These are phyloP conservation scores for Mariannaea elegans DNA, from an alignment of 2,329 filamentous ascomycete genomes.

Conservation along the genomic window DNA sequence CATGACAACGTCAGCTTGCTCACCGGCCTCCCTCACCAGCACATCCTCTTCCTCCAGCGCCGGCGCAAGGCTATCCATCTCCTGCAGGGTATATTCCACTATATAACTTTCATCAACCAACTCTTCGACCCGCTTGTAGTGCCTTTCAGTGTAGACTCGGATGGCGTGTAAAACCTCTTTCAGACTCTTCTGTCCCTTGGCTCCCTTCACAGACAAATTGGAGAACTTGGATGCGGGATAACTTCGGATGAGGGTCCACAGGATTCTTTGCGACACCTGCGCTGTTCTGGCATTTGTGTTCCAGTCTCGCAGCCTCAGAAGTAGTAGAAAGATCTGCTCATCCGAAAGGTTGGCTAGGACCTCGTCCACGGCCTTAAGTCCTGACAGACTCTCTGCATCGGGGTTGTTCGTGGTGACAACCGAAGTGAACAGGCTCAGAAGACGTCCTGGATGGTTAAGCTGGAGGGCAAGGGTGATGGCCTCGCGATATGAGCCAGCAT, in stretches of 20 bases:
- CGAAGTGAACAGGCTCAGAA: constrained; percentile 84
- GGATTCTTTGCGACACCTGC: constrained; percentile 83
- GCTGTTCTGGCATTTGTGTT: constrained; percentile 94
- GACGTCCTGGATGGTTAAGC: constrained; percentile 90
- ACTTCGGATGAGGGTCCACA: constrained; percentile 80
- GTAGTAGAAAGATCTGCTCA: constrained; percentile 84
- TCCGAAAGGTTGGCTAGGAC: constrained; percentile 82
- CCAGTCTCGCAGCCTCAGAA: constrained; percentile 90
- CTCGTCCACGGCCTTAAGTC: constrained; percentile 78
- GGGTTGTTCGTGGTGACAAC: constrained; percentile 72
- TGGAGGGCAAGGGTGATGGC: constrained; percentile 92
- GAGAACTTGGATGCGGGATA: constrained; percentile 84
- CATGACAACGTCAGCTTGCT: constrained; percentile 55
- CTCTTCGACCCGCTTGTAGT: constrained; percentile 90
- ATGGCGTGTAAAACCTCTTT: constrained; percentile 90
- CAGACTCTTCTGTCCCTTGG: constrained; percentile 69
- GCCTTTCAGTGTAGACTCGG: constrained; percentile 88
- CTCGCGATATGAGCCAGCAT: constrained; percentile 86
- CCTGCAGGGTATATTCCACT: constrained; percentile 88
- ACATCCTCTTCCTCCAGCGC: constrained; percentile 46
- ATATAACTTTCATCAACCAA: constrained; percentile 94
- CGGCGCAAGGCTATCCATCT: constrained; percentile 82
- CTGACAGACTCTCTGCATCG: constrained; percentile 71
- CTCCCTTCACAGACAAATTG: constrained; percentile 69
- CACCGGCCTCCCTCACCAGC: constrained; percentile 48